Evolutionary conservation across 2,329 filamentous ascomycete genomes (phyloP).

Genomic region (Leptographium flavum): DNA sequence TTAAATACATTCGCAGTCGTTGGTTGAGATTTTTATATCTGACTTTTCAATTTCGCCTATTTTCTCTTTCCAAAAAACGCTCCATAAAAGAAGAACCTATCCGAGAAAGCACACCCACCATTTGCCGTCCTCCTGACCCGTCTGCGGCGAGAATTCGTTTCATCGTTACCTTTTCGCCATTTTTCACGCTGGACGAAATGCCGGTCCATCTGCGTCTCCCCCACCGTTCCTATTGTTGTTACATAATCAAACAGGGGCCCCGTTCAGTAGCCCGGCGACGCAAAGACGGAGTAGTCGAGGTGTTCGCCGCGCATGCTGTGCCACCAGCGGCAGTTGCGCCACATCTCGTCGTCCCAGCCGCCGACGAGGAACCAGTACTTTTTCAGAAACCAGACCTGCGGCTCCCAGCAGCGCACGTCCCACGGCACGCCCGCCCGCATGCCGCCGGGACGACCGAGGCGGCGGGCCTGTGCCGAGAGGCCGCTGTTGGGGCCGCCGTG

Average conservation of each 20-base stretch:
- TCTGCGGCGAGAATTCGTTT: no score
- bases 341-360: conserved; percentile 13
- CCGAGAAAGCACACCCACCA: no score
- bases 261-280: conserved; percentile 1
- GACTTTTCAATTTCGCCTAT: no score
- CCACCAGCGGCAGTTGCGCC: conserved; percentile 12
- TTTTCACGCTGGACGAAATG: neutral
- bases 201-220: neutral
- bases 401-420: conserved; percentile 30
- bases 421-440: conserved; percentile 25
- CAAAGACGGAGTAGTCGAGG: conserved; percentile 9
- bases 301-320: conserved; percentile 12
- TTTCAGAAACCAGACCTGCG: conserved; percentile 26
- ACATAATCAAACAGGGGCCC: conserved; percentile 10
- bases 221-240: neutral
- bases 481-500: conserved; percentile 9
- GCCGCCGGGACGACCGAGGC: conserved; percentile 4
- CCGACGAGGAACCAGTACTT: conserved; percentile 18
- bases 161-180: neutral
- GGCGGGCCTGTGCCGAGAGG: conserved; percentile 7
- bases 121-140: no score
- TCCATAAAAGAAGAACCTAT: no score
- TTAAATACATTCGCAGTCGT: no score
- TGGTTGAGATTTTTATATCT: no score
- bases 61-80: no score